These are phyloP conservation scores for Lentinula lateritia DNA, from an alignment of 768 basidiomycete genomes.

Conservation along the genomic window DNA sequence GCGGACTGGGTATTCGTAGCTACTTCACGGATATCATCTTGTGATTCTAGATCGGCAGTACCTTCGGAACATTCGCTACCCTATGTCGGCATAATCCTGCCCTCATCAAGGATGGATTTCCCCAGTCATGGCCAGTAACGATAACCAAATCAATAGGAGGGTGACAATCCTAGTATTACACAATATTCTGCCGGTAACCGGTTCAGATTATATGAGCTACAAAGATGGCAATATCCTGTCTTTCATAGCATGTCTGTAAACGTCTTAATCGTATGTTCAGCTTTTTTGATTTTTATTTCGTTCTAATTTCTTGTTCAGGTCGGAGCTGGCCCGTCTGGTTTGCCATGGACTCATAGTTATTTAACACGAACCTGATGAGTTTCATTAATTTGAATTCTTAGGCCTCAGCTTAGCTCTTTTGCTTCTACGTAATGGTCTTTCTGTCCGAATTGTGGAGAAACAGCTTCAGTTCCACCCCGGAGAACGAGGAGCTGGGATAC, in stretches of 20 bases:
- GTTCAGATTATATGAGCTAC: not conserved
- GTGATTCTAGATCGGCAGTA: not conserved
- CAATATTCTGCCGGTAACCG: too few relatives aligned
- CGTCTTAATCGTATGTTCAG: not conserved
- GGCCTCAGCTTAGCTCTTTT: conserved; percentile 26
- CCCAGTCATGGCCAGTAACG: too few relatives aligned
- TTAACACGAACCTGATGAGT: not conserved
- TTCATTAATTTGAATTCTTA: conserved; percentile 3
- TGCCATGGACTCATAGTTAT: not conserved
- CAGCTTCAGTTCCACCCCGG: conserved; percentile 13
- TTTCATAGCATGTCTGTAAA: not conserved
- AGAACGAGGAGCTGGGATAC: conserved; percentile 20
- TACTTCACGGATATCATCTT: not conserved
- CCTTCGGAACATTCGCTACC: too few relatives aligned
- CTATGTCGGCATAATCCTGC: too few relatives aligned
- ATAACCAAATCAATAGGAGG: too few relatives aligned
- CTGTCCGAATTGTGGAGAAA: conserved; percentile 28
- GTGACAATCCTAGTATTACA: too few relatives aligned
- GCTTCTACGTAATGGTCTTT: conserved; percentile 22
- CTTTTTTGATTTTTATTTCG: not conserved
- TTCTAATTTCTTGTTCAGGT: not conserved
- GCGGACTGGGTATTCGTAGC: not conserved
- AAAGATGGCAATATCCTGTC: not conserved
- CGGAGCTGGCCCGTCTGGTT: conserved; percentile 5
- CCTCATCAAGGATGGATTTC: too few relatives aligned